Evolutionary conservation across 176 grass and related monocot genomes (phyloP).

Genomic region (Metroxylon sagu): DNA sequence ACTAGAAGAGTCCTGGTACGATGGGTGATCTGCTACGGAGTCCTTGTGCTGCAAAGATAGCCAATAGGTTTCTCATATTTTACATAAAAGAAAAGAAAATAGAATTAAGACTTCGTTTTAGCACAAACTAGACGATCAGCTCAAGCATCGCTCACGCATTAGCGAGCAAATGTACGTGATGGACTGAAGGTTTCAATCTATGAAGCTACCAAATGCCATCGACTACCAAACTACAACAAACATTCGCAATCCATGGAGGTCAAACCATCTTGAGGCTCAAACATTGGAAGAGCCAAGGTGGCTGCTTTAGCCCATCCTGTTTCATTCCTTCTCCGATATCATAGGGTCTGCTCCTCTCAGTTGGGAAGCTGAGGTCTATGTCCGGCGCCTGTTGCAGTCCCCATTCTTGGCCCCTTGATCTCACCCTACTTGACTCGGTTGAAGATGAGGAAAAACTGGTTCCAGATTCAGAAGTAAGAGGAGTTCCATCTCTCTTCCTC

Average conservation of each 20-base stretch:
- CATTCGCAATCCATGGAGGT: background rate
- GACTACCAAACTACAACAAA: background rate
- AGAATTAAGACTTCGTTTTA: too few relatives aligned
- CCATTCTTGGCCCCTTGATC: constrained; percentile 13
- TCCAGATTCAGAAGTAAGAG: constrained; percentile 24
- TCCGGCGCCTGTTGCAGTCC: background rate
- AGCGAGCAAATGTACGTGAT: too few relatives aligned
- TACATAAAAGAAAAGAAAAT: too few relatives aligned
- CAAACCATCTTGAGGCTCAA: constrained; percentile 26
- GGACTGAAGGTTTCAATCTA: background rate
- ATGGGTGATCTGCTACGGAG: too few relatives aligned
- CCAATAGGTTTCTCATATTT: too few relatives aligned
- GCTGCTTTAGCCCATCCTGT: constrained; percentile 12
- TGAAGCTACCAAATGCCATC: background rate
- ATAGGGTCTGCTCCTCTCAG: constrained; percentile 13
- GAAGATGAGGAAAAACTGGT: constrained; percentile 35
- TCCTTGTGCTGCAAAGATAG: too few relatives aligned
- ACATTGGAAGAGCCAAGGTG: constrained; percentile 22
- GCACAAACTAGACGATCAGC: too few relatives aligned
- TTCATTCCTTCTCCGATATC: constrained; percentile 9
- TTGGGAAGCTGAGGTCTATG: constrained; percentile 5
- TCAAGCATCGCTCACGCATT: too few relatives aligned
- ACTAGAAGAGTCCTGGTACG: too few relatives aligned
- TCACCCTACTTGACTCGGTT: constrained; percentile 25
- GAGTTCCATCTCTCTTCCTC: constrained; percentile 20